Evolutionary conservation across 2,329 filamentous ascomycete genomes (phyloP).

Genomic region (Ceratocystis papillata): DNA sequence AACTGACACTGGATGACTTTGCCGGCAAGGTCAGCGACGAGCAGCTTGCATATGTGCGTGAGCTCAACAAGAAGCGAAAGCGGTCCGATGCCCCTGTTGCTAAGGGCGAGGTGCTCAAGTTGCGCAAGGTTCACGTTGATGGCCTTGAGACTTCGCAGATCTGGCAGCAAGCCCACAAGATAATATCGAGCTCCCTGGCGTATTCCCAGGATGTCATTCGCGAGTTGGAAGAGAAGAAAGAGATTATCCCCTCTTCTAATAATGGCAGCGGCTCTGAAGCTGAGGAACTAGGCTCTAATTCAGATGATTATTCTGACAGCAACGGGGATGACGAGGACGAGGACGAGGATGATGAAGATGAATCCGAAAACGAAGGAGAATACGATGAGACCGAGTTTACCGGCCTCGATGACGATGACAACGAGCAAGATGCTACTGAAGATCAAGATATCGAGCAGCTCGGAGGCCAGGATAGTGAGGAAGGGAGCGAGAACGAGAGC

Average conservation of each 20-base stretch:
- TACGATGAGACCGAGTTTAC: conserved; percentile 17
- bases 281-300: conserved; percentile 29
- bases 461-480: conserved; percentile 25
- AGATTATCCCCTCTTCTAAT: conserved; percentile 29
- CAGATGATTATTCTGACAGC: conserved; percentile 31
- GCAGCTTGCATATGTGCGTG: conserved; percentile 57
- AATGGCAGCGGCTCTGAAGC: conserved; percentile 29
- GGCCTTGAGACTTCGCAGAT: conserved; percentile 83
- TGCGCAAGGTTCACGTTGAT: conserved; percentile 73
- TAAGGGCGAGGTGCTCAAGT: conserved; percentile 50
- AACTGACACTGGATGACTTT: conserved; percentile 67
- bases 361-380: conserved; percentile 22
- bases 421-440: conserved; percentile 30
- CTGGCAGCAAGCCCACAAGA: conserved; percentile 83
- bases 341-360: conserved; percentile 25
- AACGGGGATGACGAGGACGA: conserved; percentile 32
- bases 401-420: conserved; percentile 31
- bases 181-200: conserved; percentile 51
- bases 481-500: conserved; percentile 36
- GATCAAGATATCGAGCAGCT: conserved; percentile 23
- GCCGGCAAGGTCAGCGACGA: conserved; percentile 62
- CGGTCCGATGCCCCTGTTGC: conserved; percentile 42
- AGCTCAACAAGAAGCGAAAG: conserved; percentile 66
- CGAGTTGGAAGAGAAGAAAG: conserved; percentile 43
- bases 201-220: conserved; percentile 40